Base-by-base conservation (phyloP, 371 early-diverging fungal genomes). In the Mucor lusitanicus region DNA sequence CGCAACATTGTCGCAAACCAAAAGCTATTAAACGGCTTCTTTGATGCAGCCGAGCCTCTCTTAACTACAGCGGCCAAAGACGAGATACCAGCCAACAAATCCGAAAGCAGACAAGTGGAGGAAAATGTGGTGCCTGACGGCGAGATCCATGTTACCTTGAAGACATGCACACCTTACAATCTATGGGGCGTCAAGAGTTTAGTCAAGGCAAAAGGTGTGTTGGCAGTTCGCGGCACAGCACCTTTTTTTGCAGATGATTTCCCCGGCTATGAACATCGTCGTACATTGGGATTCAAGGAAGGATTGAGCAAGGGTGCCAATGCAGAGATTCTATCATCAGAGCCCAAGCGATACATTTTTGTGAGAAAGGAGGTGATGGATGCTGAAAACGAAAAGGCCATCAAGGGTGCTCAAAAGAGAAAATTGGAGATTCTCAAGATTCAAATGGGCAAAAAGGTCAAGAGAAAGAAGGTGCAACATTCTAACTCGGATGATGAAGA, bases 191-290 rank as follows among this genome's bases (percentile, higher is more conserved):
- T 97, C 62, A 86, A 88, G 60, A 71, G 77, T 6, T 69, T 97
- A 27, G 97, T 95, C 6, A 88, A 88, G 59, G 78, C 85, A 28
- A 82, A 89, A 0, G 88, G 87, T 40, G 59, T 77, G 7, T 73
- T 95, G n/a, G 82, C 76, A 6, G 70, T 78, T 39, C 83, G 85
- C 59, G 79, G 81, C 0, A 86, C 89, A 0, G 70, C 83, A 39
- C 84, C 87, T 1, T 97, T 97, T 74, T 72, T 79, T 56, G 80
- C 92, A 2, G 80, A 79, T 2, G 78, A 84, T 60, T 97, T 87
- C 72, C 95, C 95, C 4, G 94, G 94, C 7, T 98, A 98, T 67
- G 85, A 90, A 66, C 99, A 98, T 82, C 88, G 97, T 8, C 88
- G 99, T 40, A 97, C 98, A 4, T 83, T 98, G 11, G 98, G 98